Evolutionary conservation across 2,329 filamentous ascomycete genomes (phyloP), one percentile per base, ranked within the genome.

Genomic region (Epichloe hybrida): DNA sequence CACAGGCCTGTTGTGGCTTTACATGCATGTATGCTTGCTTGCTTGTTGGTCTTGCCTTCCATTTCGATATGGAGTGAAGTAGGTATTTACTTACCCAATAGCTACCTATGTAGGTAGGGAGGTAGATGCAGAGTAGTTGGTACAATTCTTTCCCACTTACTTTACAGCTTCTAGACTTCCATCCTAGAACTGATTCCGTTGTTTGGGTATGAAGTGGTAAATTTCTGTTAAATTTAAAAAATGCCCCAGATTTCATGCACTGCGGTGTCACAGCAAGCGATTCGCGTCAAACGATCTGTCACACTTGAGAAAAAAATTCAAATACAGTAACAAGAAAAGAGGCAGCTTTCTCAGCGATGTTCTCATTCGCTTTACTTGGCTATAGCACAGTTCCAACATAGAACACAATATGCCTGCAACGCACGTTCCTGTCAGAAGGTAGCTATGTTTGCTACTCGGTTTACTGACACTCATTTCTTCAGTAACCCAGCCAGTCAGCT

Each of bases 401-500:
- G 8, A 31, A 31, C 27, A 31, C 27, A 31, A 39, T 27, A 20
- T 39, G 11, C 17, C n/a, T 11, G 8, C 13, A 15, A n/a, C 17
- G 38, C 13, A 39, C 17, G 15, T 39, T 39, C 15, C 38, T 13
- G 13, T 21, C 40, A 20, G 4, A 42, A 12, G 17, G 17, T 37
- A n/a, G 36, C 21, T 27, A 9, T 37, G 7, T 20, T 36, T 46
- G n/a, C 31, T 36, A 11, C 15, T 31, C 21, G 12, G 7, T 23
- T 13, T 20, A 17, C 12, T 31, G 44, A 21, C 31, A 36, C 12
- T 21, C 15, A 4, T 31, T 41, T 15, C 13, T 5, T 50, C 39
- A 52, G 27, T 51, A 52, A 5, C 48, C 50, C 42, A 59, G 41
- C 56, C 58, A 59, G 47, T 59, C 57, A 21, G 50, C 31, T 35